Evolutionary conservation across 805 yeast genomes (phyloP).

Genomic region (Cyberlindnera petersonii): DNA sequence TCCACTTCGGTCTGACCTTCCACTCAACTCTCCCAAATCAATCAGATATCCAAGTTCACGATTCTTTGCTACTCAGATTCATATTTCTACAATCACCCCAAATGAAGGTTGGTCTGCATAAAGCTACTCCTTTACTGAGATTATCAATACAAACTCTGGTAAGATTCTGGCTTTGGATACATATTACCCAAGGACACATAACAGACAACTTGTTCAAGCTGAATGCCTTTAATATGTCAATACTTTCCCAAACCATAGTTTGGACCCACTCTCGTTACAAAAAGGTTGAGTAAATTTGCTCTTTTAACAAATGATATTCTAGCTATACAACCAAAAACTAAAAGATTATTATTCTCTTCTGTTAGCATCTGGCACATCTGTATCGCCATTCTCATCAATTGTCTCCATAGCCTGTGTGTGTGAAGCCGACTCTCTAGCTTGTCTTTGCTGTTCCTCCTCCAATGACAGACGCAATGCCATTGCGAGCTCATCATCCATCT

Average conservation of each 20-base stretch:
- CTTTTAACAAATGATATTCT: no score
- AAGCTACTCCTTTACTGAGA: conserved; percentile 3
- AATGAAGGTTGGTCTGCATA: conserved; percentile 2
- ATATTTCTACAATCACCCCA: conserved; percentile 4
- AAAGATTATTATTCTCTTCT: background rate
- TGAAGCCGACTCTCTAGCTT: conserved; percentile 53
- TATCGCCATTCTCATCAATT: conserved; percentile 11
- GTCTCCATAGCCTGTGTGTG: conserved; percentile 14
- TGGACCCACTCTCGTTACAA: conserved; percentile 11
- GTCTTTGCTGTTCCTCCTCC: conserved; percentile 92
- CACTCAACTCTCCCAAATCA: conserved; percentile 17
- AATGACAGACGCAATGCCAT: conserved; percentile 90
- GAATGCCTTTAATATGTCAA: no score
- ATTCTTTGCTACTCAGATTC: conserved; percentile 12
- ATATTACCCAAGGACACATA: conserved; percentile 12
- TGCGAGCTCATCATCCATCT: conserved; percentile 95
- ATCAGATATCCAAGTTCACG: conserved; percentile 13
- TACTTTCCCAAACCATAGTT: conserved; percentile 6
- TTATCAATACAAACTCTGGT: conserved; percentile 8
- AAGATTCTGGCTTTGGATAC: conserved; percentile 9
- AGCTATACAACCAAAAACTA: no score
- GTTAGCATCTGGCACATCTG: conserved; percentile 1
- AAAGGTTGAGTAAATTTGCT: no score
- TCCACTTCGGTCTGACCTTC: conserved; percentile 15
- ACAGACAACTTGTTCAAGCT: conserved; percentile 1